phyloP scores from a whole-genome alignment of 1,284 basidiomycete species.

The Inonotus obliquus region DNA sequence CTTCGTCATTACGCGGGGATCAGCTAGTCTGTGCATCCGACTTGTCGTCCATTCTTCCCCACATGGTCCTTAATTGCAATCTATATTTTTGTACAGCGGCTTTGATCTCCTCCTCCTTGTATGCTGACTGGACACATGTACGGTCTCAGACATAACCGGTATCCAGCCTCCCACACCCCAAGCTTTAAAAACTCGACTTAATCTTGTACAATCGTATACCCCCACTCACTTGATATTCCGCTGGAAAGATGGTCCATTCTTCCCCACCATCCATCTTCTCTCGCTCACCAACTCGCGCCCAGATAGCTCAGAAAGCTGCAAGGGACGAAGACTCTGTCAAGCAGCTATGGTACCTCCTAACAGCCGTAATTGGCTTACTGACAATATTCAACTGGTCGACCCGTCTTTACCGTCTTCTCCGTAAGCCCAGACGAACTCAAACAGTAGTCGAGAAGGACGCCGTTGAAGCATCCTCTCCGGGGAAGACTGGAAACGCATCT shows the following conservation, averaged over 20 bases:
- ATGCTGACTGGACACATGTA: neutral
- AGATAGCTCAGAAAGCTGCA: slow-evolving; percentile 25
- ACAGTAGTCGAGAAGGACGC: slow-evolving; percentile 22
- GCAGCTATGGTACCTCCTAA: slow-evolving; percentile 35
- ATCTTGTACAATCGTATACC: neutral
- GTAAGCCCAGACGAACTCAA: slow-evolving; percentile 13
- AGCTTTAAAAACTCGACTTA: neutral
- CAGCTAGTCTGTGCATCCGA: too few relatives aligned
- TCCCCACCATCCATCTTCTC: slow-evolving; percentile 15
- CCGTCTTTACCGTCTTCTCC: slow-evolving; percentile 14
- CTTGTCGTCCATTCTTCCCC: slow-evolving; percentile 4
- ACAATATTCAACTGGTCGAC: slow-evolving; percentile 27
- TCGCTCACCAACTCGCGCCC: slow-evolving; percentile 24
- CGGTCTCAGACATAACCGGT: slow-evolving; percentile 7
- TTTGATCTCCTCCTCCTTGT: neutral
- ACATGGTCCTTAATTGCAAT: neutral
- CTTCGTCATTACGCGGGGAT: too few relatives aligned
- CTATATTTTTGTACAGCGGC: slow-evolving; percentile 3
- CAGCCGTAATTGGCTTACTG: slow-evolving; percentile 35
- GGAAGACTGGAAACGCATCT: slow-evolving; percentile 25
- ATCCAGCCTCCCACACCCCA: neutral
- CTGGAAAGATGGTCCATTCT: slow-evolving; percentile 19
- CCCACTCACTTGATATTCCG: neutral
- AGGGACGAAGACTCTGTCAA: slow-evolving; percentile 29
- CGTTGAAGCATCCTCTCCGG: slow-evolving; percentile 22